Evolutionary conservation across 441 rosid species (phyloP).

Genomic region (Corymbia citriodora): DNA sequence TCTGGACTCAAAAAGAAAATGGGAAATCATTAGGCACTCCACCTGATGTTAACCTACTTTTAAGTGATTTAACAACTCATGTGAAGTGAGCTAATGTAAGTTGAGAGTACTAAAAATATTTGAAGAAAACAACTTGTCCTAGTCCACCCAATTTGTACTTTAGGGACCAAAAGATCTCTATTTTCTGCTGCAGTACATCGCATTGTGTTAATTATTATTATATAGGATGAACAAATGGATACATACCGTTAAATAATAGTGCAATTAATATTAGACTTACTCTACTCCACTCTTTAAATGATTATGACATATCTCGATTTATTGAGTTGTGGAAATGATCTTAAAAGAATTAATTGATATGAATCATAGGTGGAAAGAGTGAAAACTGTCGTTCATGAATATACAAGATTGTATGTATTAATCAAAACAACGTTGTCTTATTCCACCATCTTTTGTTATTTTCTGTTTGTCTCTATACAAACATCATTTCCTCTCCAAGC

Average conservation of each 20-base stretch:
- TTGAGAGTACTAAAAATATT: accelerated
- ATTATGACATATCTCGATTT: too few relatives aligned
- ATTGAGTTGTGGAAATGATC: not conserved
- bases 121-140: not conserved
- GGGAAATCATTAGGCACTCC: not conserved
- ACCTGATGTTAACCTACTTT: accelerated
- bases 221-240: not conserved
- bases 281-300: not conserved
- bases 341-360: not conserved
- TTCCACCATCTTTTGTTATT: not conserved
- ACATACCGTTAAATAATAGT: too few relatives aligned
- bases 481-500: not conserved
- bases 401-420: not conserved
- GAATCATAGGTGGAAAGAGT: not conserved
- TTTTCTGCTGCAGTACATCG: accelerated
- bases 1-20: accelerated
- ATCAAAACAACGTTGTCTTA: not conserved
- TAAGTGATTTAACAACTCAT: accelerated
- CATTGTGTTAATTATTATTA: too few relatives aligned
- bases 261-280: not conserved
- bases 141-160: not conserved
- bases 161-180: not conserved
- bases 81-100: too few relatives aligned
- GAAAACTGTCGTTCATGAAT: not conserved
- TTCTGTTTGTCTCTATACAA: not conserved